Evolutionary conservation across 306 rosid genomes (phyloP), one percentile per base, ranked within the genome.

Genomic region (Castanea mollissima): DNA sequence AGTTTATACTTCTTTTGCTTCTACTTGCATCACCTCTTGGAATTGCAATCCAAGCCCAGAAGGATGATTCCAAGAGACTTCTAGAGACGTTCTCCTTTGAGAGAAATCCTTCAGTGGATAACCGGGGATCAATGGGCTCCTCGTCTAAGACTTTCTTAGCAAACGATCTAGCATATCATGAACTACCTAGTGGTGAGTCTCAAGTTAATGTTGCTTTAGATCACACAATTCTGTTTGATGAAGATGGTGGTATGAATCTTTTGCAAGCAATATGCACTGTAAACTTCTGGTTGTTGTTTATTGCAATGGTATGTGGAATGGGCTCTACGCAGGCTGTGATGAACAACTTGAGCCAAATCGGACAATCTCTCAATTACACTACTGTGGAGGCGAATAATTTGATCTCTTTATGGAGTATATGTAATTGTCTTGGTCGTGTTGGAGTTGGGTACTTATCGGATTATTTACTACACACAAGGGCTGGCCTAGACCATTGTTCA

Each of bases 301-400:
- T 84, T 31, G 88, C 91, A 49, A 94, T 94, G 98, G 55, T 87
- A 55, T 88, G 92, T 13, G 98, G 98, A 73, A 86, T 94, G 88
- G 98, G 98, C 27, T 92, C 98, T 14, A 97, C 93, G 59, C 76
- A 92, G 65, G 89, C 96, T 35, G 88, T 93, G 27, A 85, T 92
- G 41, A 94, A 94, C 83, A 94, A 92, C 89, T 49, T 49, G 54
- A 49, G 54, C 54, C 16, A 49, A 49, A 49, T 49, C 4, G 54
- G 54, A 49, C 54, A 49, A 49, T 49, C 54, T 49, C 54, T 49
- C 54, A 49, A 49, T 49, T 49, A 49, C 16, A 49, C 16, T 12
- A 2, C 54, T 12, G 54, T 49, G 16, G 54, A 49, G 54, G 5
- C 5, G 54, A 49, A 49, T 49, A 49, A 13, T 12, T 49, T 49